Base-by-base conservation (phyloP, 2,329 filamentous ascomycete species). In the Exophiala calicioides region DNA sequence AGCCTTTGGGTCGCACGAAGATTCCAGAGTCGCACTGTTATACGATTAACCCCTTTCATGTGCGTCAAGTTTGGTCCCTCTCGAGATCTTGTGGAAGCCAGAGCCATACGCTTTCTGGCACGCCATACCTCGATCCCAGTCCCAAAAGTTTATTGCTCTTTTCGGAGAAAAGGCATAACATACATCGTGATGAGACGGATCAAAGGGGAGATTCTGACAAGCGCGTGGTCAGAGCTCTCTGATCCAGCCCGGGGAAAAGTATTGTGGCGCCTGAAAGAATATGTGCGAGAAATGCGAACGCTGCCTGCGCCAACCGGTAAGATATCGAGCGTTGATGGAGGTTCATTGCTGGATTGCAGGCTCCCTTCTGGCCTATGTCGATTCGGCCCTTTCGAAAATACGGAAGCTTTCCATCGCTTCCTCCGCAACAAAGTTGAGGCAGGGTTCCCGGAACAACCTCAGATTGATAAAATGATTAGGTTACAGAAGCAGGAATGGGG, bases 101-200 rank as follows among this genome's bases (percentile, higher is more conserved):
- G 53, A 21, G 61, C 65, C 13, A 64, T 72, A 59, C 57, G 50
- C 38, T 69, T 68, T 41, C 54, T 71, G 34, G 56, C 58, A 9
- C 46, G 62, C 33, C 33, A 71, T 47, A 71, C 67, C 12, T 67
- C 64, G 29, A 65, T 70, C 41, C 65, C 68, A 1, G 63, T 69
- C 4, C 67, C 67, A 4, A 67, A 61, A 50, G 61, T 70, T 5
- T 46, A 60, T 23, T 70, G 64, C 51, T 59, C 66, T 21, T 72
- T 71, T 56, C 58, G 47, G 18, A 60, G 41, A 38, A 53, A 52
- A 20, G 58, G 53, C 4, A 19, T 10, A 21, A 66, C 62, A 2
- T 72, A 70, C 39, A 69, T 70, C 33, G 53, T 68, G 32, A 72
- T 71, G 66, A 62, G 68, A 56, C 63, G 63, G 43, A 65, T 71